Evolutionary conservation across 495 filamentous ascomycete species (phyloP).

Genomic region (Hypoxylon lienhwacheense): DNA sequence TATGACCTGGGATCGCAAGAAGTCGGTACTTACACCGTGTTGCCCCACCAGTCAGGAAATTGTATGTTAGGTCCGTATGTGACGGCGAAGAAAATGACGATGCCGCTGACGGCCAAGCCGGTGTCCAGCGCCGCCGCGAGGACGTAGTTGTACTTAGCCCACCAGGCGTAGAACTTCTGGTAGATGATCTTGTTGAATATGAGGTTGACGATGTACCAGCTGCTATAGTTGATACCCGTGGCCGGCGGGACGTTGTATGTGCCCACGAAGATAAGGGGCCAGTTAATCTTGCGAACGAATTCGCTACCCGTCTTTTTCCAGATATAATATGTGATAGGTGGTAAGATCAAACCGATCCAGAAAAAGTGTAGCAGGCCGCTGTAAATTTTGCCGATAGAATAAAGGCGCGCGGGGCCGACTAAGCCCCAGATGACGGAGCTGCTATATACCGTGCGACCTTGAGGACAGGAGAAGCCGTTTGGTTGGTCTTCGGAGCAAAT

Average conservation of each 20-base stretch:
- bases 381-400: constrained; percentile 35
- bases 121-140: constrained; percentile 36
- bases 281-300: constrained; percentile 46
- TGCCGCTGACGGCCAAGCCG: constrained; percentile 37
- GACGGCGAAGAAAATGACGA: constrained; percentile 42
- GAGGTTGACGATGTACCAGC: constrained; percentile 52
- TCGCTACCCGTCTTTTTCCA: constrained; percentile 36
- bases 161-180: constrained; percentile 47
- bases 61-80: constrained; percentile 37
- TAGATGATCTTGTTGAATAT: constrained; percentile 50
- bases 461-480: constrained; percentile 36
- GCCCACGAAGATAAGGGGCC: constrained; percentile 52
- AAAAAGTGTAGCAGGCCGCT: constrained; percentile 34
- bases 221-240: constrained; percentile 55
- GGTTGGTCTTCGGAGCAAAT: constrained; percentile 34
- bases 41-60: constrained; percentile 39
- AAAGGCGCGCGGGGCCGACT: constrained; percentile 33
- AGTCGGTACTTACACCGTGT: constrained; percentile 32
- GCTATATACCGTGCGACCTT: constrained; percentile 38
- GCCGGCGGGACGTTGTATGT: constrained; percentile 46
- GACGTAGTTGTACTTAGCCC: constrained; percentile 43
- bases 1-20: not conserved
- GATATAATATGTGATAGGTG: constrained; percentile 35
- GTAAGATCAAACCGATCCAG: constrained; percentile 37
- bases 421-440: constrained; percentile 39